Base-by-base conservation (phyloP, 768 basidiomycete species). In the Leccinum arenicola region DNA sequence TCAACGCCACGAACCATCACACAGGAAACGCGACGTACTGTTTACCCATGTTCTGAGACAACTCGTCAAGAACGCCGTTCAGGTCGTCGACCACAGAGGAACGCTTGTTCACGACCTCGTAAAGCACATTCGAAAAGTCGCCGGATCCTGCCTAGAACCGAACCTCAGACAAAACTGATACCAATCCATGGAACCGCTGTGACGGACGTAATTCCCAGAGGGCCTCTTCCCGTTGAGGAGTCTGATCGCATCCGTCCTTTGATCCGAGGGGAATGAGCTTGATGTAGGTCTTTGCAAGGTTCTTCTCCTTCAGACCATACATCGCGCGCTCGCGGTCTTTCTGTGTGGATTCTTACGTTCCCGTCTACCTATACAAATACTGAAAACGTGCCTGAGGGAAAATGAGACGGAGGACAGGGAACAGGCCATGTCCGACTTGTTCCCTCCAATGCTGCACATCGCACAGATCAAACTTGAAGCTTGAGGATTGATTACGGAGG, bases 251-350 rank as follows among this genome's bases (percentile, higher is more conserved):
- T 95, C 93, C 8, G 56, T 93, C 89, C 69, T 85, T 84, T 70
- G 75, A 82, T 38, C 89, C 88, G 5, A 99, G 78, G 1, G 91
- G 92, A 36, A 98, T 89, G 3, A 95, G 81, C 61, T 89, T 87
- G 76, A 96, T 93, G 70, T 95, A 97, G 9, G 84, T 86, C 73
- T 95, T 98, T 5, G 95, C 95, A 4, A 99, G 77, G 69, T 91
- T 91, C 75, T 90, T 91, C 77, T 99, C 97, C 71, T 99, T 99
- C 64, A 97, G 74, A 14, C 93, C 92, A 72, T 98, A 99, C 0
- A 95, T 87, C 0, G 92, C 84, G 55, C 97, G 86, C 61, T 98
- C 93, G 35, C 89, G 83, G 71, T 98, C 97, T 84, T 97, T 92
- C 94, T 98, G 71, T 21, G 58, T 12, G 52, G 51, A 29, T 3